phyloP scores from a whole-genome alignment of 257 asterid genomes.

The Scutellaria barbata region DNA sequence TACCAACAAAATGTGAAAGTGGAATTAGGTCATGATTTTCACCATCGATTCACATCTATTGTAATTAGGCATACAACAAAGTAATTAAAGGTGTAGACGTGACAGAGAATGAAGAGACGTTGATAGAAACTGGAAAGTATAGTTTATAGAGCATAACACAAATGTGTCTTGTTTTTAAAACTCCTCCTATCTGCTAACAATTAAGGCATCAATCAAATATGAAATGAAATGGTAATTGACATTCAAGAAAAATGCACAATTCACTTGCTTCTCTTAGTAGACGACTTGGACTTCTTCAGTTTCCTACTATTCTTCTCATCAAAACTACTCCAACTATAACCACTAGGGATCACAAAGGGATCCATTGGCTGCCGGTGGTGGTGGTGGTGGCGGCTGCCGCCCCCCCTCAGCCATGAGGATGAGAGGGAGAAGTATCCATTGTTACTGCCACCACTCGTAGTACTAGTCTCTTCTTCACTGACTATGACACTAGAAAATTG shows the following conservation, averaged over 20 bases:
- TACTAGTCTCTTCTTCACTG: conserved; percentile 37
- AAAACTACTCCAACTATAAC: conserved; percentile 72
- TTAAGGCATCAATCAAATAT: conserved; percentile 5
- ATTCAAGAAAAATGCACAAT: not conserved
- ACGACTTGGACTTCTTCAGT: conserved; percentile 67
- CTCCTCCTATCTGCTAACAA: conserved; percentile 15
- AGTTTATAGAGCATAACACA: conserved; percentile 3
- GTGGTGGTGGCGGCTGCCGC: conserved; percentile 44
- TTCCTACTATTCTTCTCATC: conserved; percentile 64
- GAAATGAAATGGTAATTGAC: not conserved
- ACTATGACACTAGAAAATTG: conserved; percentile 39
- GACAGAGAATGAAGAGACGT: not conserved
- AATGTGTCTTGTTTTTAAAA: conserved; percentile 8
- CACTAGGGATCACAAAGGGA: conserved; percentile 77
- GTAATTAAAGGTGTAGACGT: too few species aligned
- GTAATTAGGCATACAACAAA: too few species aligned
- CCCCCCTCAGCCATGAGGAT: conserved; percentile 49
- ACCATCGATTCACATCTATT: too few species aligned
- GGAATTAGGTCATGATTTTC: too few species aligned
- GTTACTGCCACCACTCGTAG: conserved; percentile 24
- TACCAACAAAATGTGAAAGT: too few species aligned
- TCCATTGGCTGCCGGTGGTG: conserved; percentile 42
- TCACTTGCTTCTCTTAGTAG: conserved; percentile 62
- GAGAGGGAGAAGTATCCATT: conserved; percentile 47
- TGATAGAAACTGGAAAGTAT: not conserved